Conservation (phyloP, 208 protist genomes). For the Wallacemonas sp. region DNA sequence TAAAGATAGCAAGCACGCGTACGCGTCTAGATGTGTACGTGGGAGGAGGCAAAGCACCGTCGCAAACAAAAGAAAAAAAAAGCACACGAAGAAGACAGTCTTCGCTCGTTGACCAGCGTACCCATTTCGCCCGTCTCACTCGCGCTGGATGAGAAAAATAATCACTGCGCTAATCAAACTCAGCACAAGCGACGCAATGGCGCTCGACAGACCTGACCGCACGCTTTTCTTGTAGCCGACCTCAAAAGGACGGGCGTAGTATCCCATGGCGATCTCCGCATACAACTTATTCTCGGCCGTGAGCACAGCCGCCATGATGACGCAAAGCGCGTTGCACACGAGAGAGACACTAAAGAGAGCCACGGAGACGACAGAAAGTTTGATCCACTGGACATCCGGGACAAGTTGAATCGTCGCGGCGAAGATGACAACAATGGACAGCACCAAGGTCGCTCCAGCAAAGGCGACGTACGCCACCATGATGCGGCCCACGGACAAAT, state of each 20-base stretch:
- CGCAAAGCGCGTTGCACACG: constrained; percentile 16
- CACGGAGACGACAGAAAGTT: constrained; percentile 20
- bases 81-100: neutral
- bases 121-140: neutral
- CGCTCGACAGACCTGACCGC: constrained; percentile 36
- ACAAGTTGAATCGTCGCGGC: constrained; percentile 24
- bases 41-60: neutral
- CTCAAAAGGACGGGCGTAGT: constrained; percentile 17
- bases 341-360: constrained; percentile 18
- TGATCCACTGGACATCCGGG: constrained; percentile 9
- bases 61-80: neutral
- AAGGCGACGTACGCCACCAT: constrained; percentile 56
- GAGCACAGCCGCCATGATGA: constrained; percentile 32
- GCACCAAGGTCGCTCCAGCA: constrained; percentile 21
- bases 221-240: constrained; percentile 11
- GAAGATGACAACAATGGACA: constrained; percentile 28
- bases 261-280: constrained; percentile 20
- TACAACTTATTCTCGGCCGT: constrained; percentile 27
- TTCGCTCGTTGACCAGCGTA: neutral
- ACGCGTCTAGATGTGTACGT: neutral
- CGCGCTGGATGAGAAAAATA: constrained; percentile 7
- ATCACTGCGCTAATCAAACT: constrained; percentile 21
- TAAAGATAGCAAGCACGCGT: too few species aligned
- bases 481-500: constrained; percentile 11
- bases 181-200: constrained; percentile 20